Base-by-base conservation (phyloP, 768 basidiomycete genomes). In the Tulasnella sp. region DNA sequence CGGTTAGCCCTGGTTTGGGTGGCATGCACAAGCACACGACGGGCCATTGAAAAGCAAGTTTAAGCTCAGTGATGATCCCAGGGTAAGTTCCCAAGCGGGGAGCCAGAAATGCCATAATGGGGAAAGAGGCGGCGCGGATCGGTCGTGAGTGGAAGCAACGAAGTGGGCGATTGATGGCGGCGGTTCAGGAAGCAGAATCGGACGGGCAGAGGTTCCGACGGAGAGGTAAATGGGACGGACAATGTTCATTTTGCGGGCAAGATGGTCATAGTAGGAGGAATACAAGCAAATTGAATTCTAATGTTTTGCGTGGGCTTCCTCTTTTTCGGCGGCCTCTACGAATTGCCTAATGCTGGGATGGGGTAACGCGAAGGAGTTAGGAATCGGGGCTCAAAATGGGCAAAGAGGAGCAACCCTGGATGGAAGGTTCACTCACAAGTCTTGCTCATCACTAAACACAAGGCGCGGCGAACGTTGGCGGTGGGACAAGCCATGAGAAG, bases 251-350 rank as follows among this genome's bases (percentile, higher is more conserved):
- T n/a, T 12, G 37, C 19, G 8, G 25, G 11, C 9, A 46, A 9
- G 43, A n/a, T 21, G 15, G 8, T 9, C 43, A 17, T 17, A 46
- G 9, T 9, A 19, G 19, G n/a, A n/a, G n/a, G n/a, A n/a, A n/a
- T n/a, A n/a, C 50, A 27, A 52, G 39, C 27, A 36, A 36, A 36
- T 48, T 48, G 46, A 31, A 32, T 48, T 48, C n/a, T n/a, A n/a
- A n/a, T 48, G 34, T 32, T 48, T 48, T 25, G 27, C 27, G 45
- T 48, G 45, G 27, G 45, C 45, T 23, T 55, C 61, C 21, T 52
- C 83, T 71, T 84, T 86, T 75, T 89, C 87, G 45, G 87, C 86
- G 66, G 87, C 86, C 56, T 77, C 80, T 60, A 89, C 77, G 67
- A 86, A 90, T 49, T 81, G 81, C 68, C 77, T 74, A 72, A 90